These are phyloP conservation scores for Colletotrichum simmondsii DNA, from an alignment of 2,329 filamentous ascomycete species.

Conservation along the genomic window DNA sequence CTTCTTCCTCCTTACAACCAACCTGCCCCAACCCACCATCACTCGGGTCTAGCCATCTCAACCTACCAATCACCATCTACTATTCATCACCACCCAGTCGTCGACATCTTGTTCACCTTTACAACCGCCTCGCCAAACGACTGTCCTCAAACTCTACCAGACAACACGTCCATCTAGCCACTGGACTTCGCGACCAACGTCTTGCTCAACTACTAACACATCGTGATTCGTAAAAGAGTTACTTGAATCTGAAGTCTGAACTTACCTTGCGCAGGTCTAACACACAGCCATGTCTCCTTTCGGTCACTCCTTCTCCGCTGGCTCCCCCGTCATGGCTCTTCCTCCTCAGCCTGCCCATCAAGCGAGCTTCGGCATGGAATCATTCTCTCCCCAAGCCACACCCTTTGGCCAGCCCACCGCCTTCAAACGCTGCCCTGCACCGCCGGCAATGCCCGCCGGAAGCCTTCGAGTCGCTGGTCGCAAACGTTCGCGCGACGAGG, in stretches of 20 bases:
- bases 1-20: not conserved
- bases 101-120: not conserved
- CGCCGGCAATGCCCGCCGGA: constrained; percentile 37
- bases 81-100: too few relatives aligned
- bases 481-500: constrained; percentile 82
- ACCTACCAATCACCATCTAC: not conserved
- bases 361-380: constrained; percentile 46
- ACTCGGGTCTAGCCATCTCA: not conserved
- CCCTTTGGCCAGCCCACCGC: constrained; percentile 53
- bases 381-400: constrained; percentile 44
- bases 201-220: constrained; percentile 19
- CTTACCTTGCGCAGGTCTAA: constrained; percentile 43
- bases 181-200: not conserved
- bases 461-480: constrained; percentile 65
- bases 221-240: constrained; percentile 23
- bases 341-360: constrained; percentile 48
- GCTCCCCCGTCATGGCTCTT: constrained; percentile 58
- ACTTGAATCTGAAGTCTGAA: constrained; percentile 39
- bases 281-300: constrained; percentile 55
- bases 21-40: not conserved
- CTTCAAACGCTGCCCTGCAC: constrained; percentile 38
- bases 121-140: not conserved
- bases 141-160: not conserved
- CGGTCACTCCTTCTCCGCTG: constrained; percentile 51
- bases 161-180: not conserved